phyloP scores from a whole-genome alignment of 1,284 basidiomycete species.

The Tylopilus sp. region DNA sequence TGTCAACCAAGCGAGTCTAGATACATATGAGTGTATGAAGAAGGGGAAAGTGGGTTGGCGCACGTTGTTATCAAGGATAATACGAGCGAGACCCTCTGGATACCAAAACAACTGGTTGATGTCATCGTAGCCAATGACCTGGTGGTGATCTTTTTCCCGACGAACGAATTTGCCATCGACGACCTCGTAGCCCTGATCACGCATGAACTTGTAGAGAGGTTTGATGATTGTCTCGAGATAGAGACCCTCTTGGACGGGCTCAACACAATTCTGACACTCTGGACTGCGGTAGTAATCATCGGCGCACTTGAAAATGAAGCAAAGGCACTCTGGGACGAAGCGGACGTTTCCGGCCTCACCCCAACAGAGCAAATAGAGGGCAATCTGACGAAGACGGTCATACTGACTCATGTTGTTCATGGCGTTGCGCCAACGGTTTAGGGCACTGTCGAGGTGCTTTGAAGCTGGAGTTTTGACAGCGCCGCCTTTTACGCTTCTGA shows the following conservation, averaged over 20 bases:
- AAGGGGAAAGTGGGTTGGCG: constrained; percentile 22
- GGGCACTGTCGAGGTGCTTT: constrained; percentile 89
- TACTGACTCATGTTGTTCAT: constrained; percentile 99
- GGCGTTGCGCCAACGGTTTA: constrained; percentile 92
- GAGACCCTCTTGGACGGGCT: constrained; percentile 92
- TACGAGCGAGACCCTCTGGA: constrained; percentile 93
- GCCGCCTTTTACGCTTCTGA: constrained; percentile 75
- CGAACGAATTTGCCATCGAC: constrained; percentile 93
- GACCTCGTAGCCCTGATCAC: constrained; percentile 97
- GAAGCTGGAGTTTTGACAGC: constrained; percentile 53
- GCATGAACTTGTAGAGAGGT: constrained; percentile 92
- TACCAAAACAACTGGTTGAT: constrained; percentile 99
- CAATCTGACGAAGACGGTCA: constrained; percentile 93
- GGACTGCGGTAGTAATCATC: constrained; percentile 99
- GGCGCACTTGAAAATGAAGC: constrained; percentile 99
- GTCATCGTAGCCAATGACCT: constrained; percentile 98
- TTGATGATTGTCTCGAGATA: constrained; percentile 92
- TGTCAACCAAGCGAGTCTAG: constrained; percentile 83
- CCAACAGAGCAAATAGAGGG: constrained; percentile 95
- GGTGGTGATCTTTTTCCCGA: constrained; percentile 90
- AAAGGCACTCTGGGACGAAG: constrained; percentile 94
- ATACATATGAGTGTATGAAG: constrained; percentile 8
- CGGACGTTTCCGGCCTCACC: constrained; percentile 97
- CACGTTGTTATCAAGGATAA: constrained; percentile 83
- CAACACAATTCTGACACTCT: constrained; percentile 93